Evolutionary conservation across 495 filamentous ascomycete species (phyloP).

Genomic region (Monascus purpureus): DNA sequence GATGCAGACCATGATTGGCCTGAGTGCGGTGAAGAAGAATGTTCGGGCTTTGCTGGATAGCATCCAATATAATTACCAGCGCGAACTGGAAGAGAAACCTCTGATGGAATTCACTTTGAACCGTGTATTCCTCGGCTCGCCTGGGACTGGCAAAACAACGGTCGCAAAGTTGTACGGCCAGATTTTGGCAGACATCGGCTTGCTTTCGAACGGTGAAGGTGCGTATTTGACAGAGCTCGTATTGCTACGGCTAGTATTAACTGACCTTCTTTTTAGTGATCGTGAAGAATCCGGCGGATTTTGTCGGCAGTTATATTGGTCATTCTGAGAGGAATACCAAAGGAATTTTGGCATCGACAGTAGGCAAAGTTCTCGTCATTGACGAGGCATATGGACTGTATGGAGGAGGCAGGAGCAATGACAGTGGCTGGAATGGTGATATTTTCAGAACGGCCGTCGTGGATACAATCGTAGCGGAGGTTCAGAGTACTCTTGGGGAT

Average conservation of each 20-base stretch:
- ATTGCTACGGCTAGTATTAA: constrained; percentile 1
- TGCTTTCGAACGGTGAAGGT: constrained; percentile 51
- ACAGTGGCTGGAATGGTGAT: constrained; percentile 23
- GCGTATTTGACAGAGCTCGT: constrained; percentile 3
- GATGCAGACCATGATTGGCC: constrained; percentile 45
- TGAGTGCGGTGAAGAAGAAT: constrained; percentile 48
- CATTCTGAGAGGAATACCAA: constrained; percentile 59
- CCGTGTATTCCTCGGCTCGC: constrained; percentile 54
- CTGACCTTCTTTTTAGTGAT: constrained; percentile 31
- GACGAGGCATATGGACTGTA: constrained; percentile 58
- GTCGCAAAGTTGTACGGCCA: constrained; percentile 62
- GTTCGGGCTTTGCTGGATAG: constrained; percentile 41
- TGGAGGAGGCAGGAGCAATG: constrained; percentile 10
- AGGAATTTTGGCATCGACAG: constrained; percentile 47
- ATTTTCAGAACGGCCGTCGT: constrained; percentile 50
- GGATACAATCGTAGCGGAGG: constrained; percentile 72
- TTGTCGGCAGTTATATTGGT: constrained; percentile 49
- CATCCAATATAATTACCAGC: constrained; percentile 45
- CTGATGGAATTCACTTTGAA: constrained; percentile 48
- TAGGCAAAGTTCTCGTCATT: constrained; percentile 64
- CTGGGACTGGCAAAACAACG: constrained; percentile 65
- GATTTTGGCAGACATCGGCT: constrained; percentile 46
- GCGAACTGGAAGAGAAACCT: constrained; percentile 46
- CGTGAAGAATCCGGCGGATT: constrained; percentile 59
- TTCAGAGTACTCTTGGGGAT: constrained; percentile 63